Base-by-base conservation (phyloP, 2,329 filamentous ascomycete genomes). In the Alternaria sp. region DNA sequence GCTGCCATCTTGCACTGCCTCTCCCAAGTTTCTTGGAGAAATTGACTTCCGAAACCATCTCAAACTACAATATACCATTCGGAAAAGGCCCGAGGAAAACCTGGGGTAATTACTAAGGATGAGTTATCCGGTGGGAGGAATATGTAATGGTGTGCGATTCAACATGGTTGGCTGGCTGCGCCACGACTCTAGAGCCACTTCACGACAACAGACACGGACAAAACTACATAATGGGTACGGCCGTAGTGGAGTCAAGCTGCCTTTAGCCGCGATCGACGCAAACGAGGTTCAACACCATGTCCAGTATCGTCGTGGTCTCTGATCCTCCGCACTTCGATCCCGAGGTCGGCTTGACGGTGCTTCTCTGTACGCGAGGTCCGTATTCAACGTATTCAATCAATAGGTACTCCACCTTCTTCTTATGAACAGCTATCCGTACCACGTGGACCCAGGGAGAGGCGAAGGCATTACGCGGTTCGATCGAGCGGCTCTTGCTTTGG, bases 1-100 rank as follows among this genome's bases (percentile, higher is more conserved):
- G 43, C 11, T 10, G 5, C 8, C 16, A 18, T 53, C 12, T 28
- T 54, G 56, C 50, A 59, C 56, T 30, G 56, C 56, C 56, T 38
- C 41, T 27, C 5, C 46, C 46, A 38, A 50, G 32, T 50, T 36
- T 11, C 46, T 49, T 49, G 20, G 12, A 11, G 16, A 12, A 36
- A 12, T 22, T 11, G 40, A 40, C 5, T 40, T 40, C 36, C 18
- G 1, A 9, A 34, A 20, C n/a, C 28, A 49, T 34, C 14, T 14
- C 18, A 22, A 18, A 22, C n/a, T 28, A 30, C 45, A 30, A 14
- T 49, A 32, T 34, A 32, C 20, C 32, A 14, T 20, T 12, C 32
- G 32, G 14, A 36, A 11, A 36, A 50, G 46, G 30, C 14, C 46
- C 46, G 46, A 38, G 30, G 3, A 36, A 25, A 27, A 50, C 22